Evolutionary conservation across 352 stramenopile species (phyloP).

Genomic region (Nothophytophthora sp.): DNA sequence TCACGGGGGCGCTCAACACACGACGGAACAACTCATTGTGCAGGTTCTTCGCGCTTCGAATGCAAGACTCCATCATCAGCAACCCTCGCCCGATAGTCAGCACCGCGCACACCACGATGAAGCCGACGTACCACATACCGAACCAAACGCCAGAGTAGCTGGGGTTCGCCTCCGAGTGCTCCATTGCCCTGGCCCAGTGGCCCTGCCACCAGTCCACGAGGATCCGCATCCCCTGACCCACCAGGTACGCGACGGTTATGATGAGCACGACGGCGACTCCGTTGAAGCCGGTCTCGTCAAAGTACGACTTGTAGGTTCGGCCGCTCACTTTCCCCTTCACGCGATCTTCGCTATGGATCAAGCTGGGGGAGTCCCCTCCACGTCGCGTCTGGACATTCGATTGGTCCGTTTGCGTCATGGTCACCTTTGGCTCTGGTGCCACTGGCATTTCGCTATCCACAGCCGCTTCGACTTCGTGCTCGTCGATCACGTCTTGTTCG

Average conservation of each 20-base stretch:
- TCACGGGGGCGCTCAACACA: constrained; percentile 41
- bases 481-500: constrained; percentile 26
- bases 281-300: constrained; percentile 33
- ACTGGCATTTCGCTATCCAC: background rate
- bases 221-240: constrained; percentile 16
- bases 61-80: constrained; percentile 28
- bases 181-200: constrained; percentile 33
- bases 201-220: constrained; percentile 41
- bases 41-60: constrained; percentile 27
- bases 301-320: constrained; percentile 32
- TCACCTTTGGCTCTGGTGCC: background rate
- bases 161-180: constrained; percentile 8
- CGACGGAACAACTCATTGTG: constrained; percentile 39
- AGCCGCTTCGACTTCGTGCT: constrained; percentile 9
- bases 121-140: constrained; percentile 38
- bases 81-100: constrained; percentile 23
- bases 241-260: constrained; percentile 16
- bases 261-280: constrained; percentile 22
- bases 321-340: constrained; percentile 27
- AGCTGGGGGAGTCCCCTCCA: background rate
- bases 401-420: background rate
- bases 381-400: background rate
- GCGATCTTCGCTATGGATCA: constrained; percentile 29
- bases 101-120: constrained; percentile 27
- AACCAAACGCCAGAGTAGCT: constrained; percentile 41